Evolutionary conservation across 176 grass and related monocot genomes (phyloP), one percentile per base, ranked within the genome.

Genomic region (Aegilops tauschii): DNA sequence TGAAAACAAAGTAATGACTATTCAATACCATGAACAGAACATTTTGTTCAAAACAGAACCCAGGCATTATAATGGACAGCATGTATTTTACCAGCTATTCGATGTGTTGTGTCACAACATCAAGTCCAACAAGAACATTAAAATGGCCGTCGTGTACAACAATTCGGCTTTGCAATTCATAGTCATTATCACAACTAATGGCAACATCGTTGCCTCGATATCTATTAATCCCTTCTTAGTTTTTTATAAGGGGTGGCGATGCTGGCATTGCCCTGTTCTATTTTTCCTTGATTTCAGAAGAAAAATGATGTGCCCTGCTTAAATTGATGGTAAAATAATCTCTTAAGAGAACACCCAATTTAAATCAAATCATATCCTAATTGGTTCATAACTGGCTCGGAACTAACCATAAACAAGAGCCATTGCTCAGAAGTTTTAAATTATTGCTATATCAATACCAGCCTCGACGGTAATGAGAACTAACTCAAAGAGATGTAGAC

Each of bases 1-100:
- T 98, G 76, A 74, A 72, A 69, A 63, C 82, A 13, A 68, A 30
- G 37, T 39, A 31, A 45, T 54, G 3, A 83, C 10, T 32, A 66
- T 16, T 80, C 45, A 70, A 82, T 54, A 52, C 45, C 27, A 69
- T 73, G 25, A 18, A 64, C 54, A 3, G 30, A 31, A 70, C 9
- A 73, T 34, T 61, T 83, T 73, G 44, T 68, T 28, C 36, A 1
- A 81, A 82, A 82, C 12, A 25, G n/a, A 80, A 84, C 23, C 20
- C 34, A n/a, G 20, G 76, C 21, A 59, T 35, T 87, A 25, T 61
- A 29, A 36, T 69, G 65, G 21, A 80, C 83, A 28, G 40, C n/a
- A 5, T 45, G 70, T 16, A 5, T 14, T 73, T 40, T 73, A 27
- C 36, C 69, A 36, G 36, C 9, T 25, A 80, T 29, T 45, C 10